Conservation (phyloP, 225 moss, liverwort and hornwort species). For the Asterella californica region DNA sequence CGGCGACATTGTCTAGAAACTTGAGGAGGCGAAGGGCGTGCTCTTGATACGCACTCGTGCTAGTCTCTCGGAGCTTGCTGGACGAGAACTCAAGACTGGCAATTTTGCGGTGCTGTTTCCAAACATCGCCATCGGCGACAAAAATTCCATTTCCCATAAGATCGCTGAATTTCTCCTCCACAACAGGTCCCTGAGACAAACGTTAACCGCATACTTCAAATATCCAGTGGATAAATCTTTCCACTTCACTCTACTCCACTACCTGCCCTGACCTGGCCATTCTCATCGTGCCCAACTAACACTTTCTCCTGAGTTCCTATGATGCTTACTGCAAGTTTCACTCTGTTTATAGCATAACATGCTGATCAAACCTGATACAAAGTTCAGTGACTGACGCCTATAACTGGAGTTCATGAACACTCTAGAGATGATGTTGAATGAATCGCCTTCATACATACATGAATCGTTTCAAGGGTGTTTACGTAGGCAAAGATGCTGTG, state of each 20-base stretch:
- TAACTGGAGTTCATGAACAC: too few species aligned
- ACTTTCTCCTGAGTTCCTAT: too few species aligned
- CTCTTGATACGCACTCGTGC: slow-evolving; percentile 7
- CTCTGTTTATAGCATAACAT: too few species aligned
- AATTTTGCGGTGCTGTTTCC: slow-evolving; percentile 21
- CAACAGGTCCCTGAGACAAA: not conserved
- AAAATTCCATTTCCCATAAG: slow-evolving; percentile 23
- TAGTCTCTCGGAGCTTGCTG: slow-evolving; percentile 1
- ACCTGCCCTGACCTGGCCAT: too few species aligned
- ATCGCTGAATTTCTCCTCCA: not conserved
- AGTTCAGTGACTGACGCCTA: too few species aligned
- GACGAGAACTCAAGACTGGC: slow-evolving; percentile 23
- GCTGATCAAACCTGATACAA: too few species aligned
- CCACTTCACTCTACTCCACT: not conserved
- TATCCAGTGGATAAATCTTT: not conserved
- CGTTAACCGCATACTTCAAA: not conserved
- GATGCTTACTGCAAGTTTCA: too few species aligned
- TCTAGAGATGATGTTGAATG: too few species aligned
- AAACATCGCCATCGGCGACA: slow-evolving; percentile 14
- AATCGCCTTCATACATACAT: too few species aligned
- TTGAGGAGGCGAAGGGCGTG: slow-evolving; percentile 10
- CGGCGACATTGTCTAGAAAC: slow-evolving; percentile 14
- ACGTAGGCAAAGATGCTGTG: too few species aligned
- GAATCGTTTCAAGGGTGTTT: too few species aligned
- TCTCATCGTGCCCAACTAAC: too few species aligned